These are phyloP conservation scores for Neonectria ditissima DNA, from an alignment of 2,329 filamentous ascomycete genomes.

Conservation along the genomic window DNA sequence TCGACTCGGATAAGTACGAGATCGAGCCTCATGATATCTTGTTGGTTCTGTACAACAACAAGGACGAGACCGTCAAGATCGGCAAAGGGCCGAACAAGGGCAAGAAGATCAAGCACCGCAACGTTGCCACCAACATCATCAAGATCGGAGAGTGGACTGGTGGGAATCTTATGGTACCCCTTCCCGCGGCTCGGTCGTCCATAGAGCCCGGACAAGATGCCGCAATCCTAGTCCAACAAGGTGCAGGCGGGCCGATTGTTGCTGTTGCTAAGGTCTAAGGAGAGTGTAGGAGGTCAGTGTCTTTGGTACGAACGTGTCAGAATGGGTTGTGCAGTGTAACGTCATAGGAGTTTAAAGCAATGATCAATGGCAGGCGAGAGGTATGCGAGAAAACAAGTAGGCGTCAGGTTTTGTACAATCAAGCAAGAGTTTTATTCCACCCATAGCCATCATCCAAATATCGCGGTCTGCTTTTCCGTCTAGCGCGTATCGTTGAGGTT, in stretches of 20 bases:
- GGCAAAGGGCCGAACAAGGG: constrained; percentile 51
- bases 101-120: constrained; percentile 50
- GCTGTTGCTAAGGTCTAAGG: constrained; percentile 38
- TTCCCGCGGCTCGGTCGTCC: constrained; percentile 39
- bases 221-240: constrained; percentile 45
- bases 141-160: constrained; percentile 53
- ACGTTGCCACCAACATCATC: constrained; percentile 46
- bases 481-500: too few species aligned
- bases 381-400: too few species aligned
- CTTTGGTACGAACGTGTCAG: too few species aligned
- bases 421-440: too few species aligned
- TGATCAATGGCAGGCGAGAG: too few species aligned
- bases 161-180: constrained; percentile 43
- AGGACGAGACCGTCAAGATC: constrained; percentile 46
- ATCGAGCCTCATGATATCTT: constrained; percentile 32
- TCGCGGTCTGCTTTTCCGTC: too few species aligned
- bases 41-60: constrained; percentile 44
- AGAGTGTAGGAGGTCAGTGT: background rate
- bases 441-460: too few species aligned
- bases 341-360: too few species aligned
- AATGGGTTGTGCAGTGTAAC: too few species aligned
- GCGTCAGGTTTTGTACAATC: too few species aligned
- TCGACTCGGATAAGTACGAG: constrained; percentile 39
- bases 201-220: constrained; percentile 43
- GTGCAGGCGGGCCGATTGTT: constrained; percentile 43